Base-by-base conservation (phyloP, 1,139 yeast genomes). In the Sugiyamaella pinicola region DNA sequence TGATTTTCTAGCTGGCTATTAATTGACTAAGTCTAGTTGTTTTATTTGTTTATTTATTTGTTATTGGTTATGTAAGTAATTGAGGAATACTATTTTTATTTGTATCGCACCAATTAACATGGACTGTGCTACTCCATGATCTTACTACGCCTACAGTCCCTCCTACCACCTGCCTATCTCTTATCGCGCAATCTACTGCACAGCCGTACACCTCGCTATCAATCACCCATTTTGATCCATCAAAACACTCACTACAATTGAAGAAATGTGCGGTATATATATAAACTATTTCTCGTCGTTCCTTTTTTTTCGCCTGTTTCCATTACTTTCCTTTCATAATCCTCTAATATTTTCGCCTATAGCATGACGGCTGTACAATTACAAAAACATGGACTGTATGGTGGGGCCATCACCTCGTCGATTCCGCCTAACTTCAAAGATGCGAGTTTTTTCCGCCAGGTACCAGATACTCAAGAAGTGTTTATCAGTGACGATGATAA, bases 401-500 rank as follows among this genome's bases (percentile, higher is more conserved):
- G 97, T 0, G 97, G 96, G 0, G 95, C 95, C 1, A 76, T 88
- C 9, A 67, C 76, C 2, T 77, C 83, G 0, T 67, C 66, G 1
- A 57, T 89, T 2, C 91, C 93, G 0, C 52, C 60, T 0, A 78
- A 78, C 0, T 75, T 85, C 43, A 66, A 83, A 1, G 96, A 90
- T 66, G 95, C 88, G 0, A 84, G 95, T 1, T 67, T 72, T 41
- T 68, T 89, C 51, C 74, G 97, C 54, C 87, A 87, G 58, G 82
- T 90, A 1, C 96, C 97, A 0, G 96, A 90, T 64, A 83, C 87
- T 1, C 96, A 90, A 65, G 97, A 90, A 66, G 96, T 88, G 26
- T 90, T 79, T 64, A 79, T 88, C 0, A 65, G 67, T 29, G 60
- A 59, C 15, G 51, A 55, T 2, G 58, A 53, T 57, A 69, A 4